A percentile compares a stretch with the other conserved stretches of the same genome.
phyloP scores from a whole-genome alignment of 768 basidiomycete species.

The Phanerochaete sordida region DNA sequence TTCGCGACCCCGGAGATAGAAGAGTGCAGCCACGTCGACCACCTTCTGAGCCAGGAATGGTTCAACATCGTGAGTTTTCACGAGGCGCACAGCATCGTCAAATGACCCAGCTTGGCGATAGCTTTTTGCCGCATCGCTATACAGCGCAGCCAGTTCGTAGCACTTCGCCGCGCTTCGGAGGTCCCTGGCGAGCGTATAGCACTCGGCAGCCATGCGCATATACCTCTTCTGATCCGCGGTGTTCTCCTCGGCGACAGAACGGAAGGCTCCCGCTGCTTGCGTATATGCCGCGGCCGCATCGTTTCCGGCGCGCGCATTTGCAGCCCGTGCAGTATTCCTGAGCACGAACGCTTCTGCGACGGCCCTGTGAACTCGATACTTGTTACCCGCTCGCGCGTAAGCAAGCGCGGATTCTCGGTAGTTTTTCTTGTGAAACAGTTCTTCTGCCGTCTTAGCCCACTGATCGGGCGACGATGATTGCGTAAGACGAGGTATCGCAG shows the following conservation, averaged over 20 bases:
- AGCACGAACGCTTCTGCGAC: conserved; percentile 52
- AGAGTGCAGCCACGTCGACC: conserved; percentile 7
- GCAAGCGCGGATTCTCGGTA: conserved; percentile 54
- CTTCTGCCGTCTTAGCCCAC: conserved; percentile 39
- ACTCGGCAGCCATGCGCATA: conserved; percentile 16
- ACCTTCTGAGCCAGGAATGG: conserved; percentile 37
- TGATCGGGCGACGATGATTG: conserved; percentile 46
- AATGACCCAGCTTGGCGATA: conserved; percentile 47
- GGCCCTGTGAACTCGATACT: conserved; percentile 35
- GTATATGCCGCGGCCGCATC: background rate
- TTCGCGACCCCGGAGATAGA: conserved; percentile 33
- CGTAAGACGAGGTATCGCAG: conserved; percentile 49
- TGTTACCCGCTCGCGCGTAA: conserved; percentile 41
- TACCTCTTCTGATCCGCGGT: background rate
- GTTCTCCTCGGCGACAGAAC: conserved; percentile 5
- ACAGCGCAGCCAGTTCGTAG: conserved; percentile 40
- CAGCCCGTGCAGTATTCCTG: conserved; percentile 47
- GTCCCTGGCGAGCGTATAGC: conserved; percentile 23
- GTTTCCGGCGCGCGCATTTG: background rate
- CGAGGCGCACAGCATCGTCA: conserved; percentile 48
- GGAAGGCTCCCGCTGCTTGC: conserved; percentile 1
- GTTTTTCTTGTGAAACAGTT: conserved; percentile 39
- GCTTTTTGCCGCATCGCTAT: conserved; percentile 37
- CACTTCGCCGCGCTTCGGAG: conserved; percentile 38
- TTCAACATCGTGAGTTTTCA: conserved; percentile 29